Evolutionary conservation across 352 stramenopile genomes (phyloP).

Genomic region (Phytophthora hybrid): DNA sequence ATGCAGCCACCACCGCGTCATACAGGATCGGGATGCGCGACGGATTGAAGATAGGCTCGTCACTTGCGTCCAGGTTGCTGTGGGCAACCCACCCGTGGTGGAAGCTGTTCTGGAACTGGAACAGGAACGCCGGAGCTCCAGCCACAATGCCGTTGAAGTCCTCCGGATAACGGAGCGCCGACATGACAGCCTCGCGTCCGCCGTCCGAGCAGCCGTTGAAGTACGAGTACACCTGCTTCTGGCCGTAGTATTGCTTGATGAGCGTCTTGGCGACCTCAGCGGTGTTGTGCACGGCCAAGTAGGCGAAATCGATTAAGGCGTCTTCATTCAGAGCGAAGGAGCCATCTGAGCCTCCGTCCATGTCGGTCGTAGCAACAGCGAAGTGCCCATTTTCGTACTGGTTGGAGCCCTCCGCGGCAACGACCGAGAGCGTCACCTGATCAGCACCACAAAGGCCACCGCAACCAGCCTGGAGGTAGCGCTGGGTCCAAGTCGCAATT

Average conservation of each 20-base stretch:
- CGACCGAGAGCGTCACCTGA: constrained; percentile 30
- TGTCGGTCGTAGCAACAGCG: constrained; percentile 40
- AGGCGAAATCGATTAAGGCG: constrained; percentile 41
- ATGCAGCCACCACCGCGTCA: constrained; percentile 34
- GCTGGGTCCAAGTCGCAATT: constrained; percentile 47
- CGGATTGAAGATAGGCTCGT: constrained; percentile 33
- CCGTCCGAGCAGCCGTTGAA: constrained; percentile 52
- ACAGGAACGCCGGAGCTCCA: constrained; percentile 41
- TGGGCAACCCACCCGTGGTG: constrained; percentile 40
- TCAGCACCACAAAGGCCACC: constrained; percentile 39
- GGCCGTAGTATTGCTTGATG: constrained; percentile 51
- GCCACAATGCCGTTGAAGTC: constrained; percentile 50
- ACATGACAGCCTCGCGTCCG: constrained; percentile 47
- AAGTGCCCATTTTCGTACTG: constrained; percentile 41
- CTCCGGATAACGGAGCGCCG: constrained; percentile 38
- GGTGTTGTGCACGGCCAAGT: constrained; percentile 43
- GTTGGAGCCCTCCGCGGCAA: constrained; percentile 29
- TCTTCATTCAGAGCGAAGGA: constrained; percentile 40
- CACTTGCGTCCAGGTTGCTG: constrained; percentile 32
- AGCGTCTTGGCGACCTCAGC: constrained; percentile 43
- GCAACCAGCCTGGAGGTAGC: constrained; percentile 46
- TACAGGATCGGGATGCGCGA: constrained; percentile 37
- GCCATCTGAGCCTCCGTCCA: constrained; percentile 39
- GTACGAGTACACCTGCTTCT: constrained; percentile 42
- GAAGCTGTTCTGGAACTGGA: constrained; percentile 48